Evolutionary conservation across 2,329 filamentous ascomycete species (phyloP).

Genomic region (Amphichorda felina): DNA sequence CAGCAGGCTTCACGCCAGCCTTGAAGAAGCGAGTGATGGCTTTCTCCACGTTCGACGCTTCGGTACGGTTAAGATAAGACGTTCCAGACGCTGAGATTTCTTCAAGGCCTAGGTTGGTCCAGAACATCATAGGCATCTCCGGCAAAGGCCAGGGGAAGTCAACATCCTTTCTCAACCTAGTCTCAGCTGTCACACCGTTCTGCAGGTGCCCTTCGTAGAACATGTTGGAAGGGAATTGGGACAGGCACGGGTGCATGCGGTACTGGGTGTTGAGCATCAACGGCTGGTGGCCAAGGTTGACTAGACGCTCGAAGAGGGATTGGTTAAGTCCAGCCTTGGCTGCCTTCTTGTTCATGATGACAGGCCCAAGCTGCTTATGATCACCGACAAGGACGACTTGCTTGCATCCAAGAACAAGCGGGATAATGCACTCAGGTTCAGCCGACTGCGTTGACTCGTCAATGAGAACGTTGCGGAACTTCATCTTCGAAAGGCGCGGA

Average conservation of each 20-base stretch:
- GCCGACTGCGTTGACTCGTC: slow-evolving; percentile 98
- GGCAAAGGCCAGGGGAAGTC: slow-evolving; percentile 96
- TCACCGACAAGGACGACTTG: slow-evolving; percentile 98
- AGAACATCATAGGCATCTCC: slow-evolving; percentile 99
- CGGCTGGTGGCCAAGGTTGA: slow-evolving; percentile 79
- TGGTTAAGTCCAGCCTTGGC: slow-evolving; percentile 96
- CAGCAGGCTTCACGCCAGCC: slow-evolving; percentile 83
- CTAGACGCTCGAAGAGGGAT: slow-evolving; percentile 93
- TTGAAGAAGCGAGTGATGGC: slow-evolving; percentile 98
- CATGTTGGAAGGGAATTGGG: slow-evolving; percentile 98
- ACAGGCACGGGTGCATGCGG: slow-evolving; percentile 96
- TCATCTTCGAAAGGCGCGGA: slow-evolving; percentile 89
- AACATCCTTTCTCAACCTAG: slow-evolving; percentile 81
- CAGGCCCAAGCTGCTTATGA: slow-evolving; percentile 92
- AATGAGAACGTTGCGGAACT: slow-evolving; percentile 95
- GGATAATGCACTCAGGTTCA: slow-evolving; percentile 98
- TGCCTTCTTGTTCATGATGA: slow-evolving; percentile 99
- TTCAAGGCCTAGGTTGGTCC: slow-evolving; percentile 95
- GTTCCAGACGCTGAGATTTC: slow-evolving; percentile 97
- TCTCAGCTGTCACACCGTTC: slow-evolving; percentile 85
- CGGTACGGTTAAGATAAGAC: slow-evolving; percentile 94
- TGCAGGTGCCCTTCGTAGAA: slow-evolving; percentile 97
- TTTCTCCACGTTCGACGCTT: slow-evolving; percentile 96
- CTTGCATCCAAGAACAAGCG: slow-evolving; percentile 91
- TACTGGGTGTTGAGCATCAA: slow-evolving; percentile 96